Base-by-base conservation (phyloP, 805 yeast species). In the Pichia membranifaciens region DNA sequence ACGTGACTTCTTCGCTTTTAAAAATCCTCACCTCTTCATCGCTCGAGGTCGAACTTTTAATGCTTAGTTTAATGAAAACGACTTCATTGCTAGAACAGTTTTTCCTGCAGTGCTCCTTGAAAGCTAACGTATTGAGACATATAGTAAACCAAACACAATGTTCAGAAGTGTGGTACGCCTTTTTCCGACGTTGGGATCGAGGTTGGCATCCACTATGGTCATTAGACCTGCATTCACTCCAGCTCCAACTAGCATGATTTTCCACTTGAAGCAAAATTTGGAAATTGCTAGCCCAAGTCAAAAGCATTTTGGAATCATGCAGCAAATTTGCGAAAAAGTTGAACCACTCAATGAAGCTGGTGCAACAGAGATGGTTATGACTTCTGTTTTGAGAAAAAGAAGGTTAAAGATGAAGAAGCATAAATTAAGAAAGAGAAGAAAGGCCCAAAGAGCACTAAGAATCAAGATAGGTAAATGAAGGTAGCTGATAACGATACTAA, bases 351-450 rank as follows among this genome's bases (percentile, higher is more conserved):
- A 32, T 13, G 47, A 47, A 31, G 38, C 51, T 17, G 45, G 32
- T 13, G 55, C 53, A 41, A 34, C 43, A 16, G 50, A 48, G n/a
- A 43, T 79, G 58, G 59, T 71, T 51, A 61, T 77, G 57, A 88
- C 85, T 58, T 82, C 89, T 12, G 95, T 86, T 32, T 69, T 82
- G 66, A 78, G 93, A 66, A 86, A 86, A 64, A 82, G 99, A 72
- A 79, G 87, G 69, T 80, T 87, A 66, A 91, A 89, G 76, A 93
- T 93, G 97, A 93, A 91, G 79, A 87, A 90, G 65, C 99, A 93
- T 70, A 93, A 93, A 74, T 76, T 88, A 66, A 85, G 93, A 73
- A 93, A 93, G 83, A 86, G 98, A 78, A 85, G 97, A 79, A 89
- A 82, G 79, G 87, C 82, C 40, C 95, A 90, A 68, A 78, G 95